Evolutionary conservation across 306 rosid species (phyloP).

Genomic region (Trifolium subterraneum): DNA sequence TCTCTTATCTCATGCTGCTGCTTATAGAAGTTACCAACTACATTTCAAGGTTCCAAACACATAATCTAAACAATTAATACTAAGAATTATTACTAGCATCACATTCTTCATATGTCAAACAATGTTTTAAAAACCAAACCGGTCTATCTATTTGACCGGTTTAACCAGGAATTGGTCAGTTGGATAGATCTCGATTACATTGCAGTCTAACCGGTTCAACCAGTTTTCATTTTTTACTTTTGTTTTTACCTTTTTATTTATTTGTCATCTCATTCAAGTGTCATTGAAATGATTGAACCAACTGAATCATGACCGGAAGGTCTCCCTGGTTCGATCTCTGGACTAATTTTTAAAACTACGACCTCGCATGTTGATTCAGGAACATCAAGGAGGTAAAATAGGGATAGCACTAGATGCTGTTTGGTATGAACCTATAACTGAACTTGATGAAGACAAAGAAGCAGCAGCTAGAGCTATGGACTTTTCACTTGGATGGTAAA

Average conservation of each 20-base stretch:
- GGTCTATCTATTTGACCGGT: neutral
- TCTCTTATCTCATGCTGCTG: conserved; percentile 82
- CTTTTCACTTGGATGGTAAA: conserved; percentile 89
- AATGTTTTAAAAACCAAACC: neutral
- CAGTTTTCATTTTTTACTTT: neutral
- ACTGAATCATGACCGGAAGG: neutral
- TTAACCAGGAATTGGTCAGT: neutral
- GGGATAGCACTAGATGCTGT: conserved; percentile 80
- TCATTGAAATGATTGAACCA: too few species aligned
- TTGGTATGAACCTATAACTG: conserved; percentile 86
- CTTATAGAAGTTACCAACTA: conserved; percentile 63
- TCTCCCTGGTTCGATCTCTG: neutral
- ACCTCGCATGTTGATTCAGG: conserved; percentile 45
- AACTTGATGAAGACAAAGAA: conserved; percentile 75
- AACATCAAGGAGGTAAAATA: conserved; percentile 77
- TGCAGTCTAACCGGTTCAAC: neutral
- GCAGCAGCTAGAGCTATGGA: conserved; percentile 87
- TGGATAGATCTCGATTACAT: neutral
- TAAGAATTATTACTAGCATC: neutral
- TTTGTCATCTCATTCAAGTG: neutral
- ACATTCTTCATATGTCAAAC: neutral
- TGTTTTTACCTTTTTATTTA: neutral
- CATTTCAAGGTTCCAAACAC: conserved; percentile 70
- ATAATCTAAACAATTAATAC: conserved; percentile 9
- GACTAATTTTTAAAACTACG: neutral